phyloP scores from a whole-genome alignment of 2,329 filamentous ascomycete species.

The Alternaria rosae region DNA sequence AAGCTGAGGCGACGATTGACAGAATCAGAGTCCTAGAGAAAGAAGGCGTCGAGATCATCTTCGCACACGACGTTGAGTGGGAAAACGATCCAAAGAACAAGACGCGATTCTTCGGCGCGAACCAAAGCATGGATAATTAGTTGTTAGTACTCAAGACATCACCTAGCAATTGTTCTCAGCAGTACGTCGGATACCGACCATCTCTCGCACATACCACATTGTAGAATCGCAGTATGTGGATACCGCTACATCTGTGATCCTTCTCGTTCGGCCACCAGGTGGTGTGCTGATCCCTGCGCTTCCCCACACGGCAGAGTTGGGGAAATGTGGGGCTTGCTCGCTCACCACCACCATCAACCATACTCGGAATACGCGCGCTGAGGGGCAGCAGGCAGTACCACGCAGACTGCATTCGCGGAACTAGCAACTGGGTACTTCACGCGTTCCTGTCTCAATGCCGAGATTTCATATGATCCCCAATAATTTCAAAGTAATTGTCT shows the following conservation, averaged over 20 bases:
- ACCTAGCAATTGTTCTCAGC: background rate
- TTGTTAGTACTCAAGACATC: background rate
- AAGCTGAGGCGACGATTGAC: constrained; percentile 56
- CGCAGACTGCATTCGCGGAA: background rate
- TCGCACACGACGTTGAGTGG: constrained; percentile 62
- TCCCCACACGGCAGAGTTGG: constrained; percentile 16
- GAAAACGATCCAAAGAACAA: constrained; percentile 48
- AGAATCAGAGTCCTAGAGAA: constrained; percentile 51
- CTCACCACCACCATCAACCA: constrained; percentile 8
- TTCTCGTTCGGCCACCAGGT: background rate
- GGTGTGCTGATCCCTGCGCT: background rate
- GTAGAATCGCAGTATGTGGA: background rate
- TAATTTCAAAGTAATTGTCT: background rate
- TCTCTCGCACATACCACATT: background rate
- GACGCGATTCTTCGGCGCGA: constrained; percentile 36
- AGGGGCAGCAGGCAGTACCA: background rate
- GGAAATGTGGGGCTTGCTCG: constrained; percentile 15
- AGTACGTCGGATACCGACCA: background rate
- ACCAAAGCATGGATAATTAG: background rate
- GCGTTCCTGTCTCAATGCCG: accelerated
- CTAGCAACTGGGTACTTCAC: background rate
- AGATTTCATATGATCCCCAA: background rate
- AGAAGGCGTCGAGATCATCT: constrained; percentile 59
- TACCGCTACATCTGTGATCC: background rate
- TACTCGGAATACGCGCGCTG: background rate